These are phyloP conservation scores for Lasiosphaeris hirsuta DNA, from an alignment of 495 filamentous ascomycete species.

Conservation along the genomic window DNA sequence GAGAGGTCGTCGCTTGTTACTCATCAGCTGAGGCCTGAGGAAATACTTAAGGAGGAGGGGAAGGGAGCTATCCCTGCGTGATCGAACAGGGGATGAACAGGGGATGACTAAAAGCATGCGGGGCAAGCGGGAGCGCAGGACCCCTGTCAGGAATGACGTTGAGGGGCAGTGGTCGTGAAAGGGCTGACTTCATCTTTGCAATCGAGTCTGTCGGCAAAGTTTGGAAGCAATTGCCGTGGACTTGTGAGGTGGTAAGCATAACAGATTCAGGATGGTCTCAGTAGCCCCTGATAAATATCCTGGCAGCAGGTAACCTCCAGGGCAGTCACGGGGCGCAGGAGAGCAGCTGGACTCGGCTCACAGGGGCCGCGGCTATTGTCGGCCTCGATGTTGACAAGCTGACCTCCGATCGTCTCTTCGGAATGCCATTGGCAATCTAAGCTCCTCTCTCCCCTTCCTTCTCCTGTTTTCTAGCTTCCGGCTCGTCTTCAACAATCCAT, in stretches of 20 bases:
- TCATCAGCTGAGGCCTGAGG: no score
- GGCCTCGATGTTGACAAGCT: constrained; percentile 11
- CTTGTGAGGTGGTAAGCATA: no score
- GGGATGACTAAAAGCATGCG: background rate
- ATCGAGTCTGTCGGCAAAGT: no score
- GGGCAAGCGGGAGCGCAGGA: background rate
- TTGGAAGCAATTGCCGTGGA: no score
- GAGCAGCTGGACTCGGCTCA: background rate
- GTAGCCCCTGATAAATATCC: no score
- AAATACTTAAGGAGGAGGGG: no score
- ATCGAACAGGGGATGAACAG: no score
- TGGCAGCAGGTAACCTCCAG: no score
- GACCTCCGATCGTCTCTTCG: background rate
- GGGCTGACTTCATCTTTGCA: no score
- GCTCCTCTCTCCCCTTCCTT: background rate
- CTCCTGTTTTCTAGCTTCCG: background rate
- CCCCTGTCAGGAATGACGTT: constrained; percentile 5
- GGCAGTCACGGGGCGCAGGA: no score
- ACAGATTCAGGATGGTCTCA: no score
- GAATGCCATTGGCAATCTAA: background rate
- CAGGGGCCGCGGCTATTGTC: constrained; percentile 21
- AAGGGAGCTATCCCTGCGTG: no score
- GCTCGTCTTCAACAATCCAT: background rate
- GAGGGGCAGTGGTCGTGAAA: background rate
- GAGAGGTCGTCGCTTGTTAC: background rate